These are phyloP conservation scores for Boletus subparvulus DNA, from an alignment of 768 basidiomycete genomes.

Conservation along the genomic window DNA sequence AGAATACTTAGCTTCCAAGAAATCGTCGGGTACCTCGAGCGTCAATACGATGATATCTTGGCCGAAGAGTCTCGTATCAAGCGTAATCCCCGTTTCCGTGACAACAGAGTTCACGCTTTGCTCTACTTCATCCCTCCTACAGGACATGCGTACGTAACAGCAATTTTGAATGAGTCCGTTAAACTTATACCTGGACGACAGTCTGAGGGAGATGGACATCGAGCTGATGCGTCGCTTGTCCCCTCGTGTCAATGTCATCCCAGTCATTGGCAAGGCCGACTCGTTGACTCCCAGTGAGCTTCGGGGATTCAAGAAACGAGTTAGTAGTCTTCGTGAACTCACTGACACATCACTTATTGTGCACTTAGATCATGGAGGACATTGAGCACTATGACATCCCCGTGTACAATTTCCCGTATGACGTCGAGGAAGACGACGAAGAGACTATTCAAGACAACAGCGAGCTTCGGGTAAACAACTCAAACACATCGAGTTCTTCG, in stretches of 20 bases:
- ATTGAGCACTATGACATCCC: slow-evolving; percentile 98
- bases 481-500: neutral
- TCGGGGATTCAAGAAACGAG: slow-evolving; percentile 93
- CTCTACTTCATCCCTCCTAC: slow-evolving; percentile 99
- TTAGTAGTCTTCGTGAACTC: slow-evolving; percentile 32
- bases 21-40: slow-evolving; percentile 93
- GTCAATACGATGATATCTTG: slow-evolving; percentile 98
- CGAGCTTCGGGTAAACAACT: slow-evolving; percentile 75
- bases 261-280: slow-evolving; percentile 96
- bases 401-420: slow-evolving; percentile 99
- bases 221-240: slow-evolving; percentile 98
- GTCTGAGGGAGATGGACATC: slow-evolving; percentile 96
- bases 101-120: slow-evolving; percentile 94
- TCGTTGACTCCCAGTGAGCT: slow-evolving; percentile 92
- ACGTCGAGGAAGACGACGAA: slow-evolving; percentile 98
- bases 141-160: slow-evolving; percentile 80
- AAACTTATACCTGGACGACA: slow-evolving; percentile 27
- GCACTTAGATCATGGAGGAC: slow-evolving; percentile 91
- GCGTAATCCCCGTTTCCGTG: slow-evolving; percentile 98
- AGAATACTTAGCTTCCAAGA: slow-evolving; percentile 77
- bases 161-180: neutral
- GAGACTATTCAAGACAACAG: slow-evolving; percentile 98
- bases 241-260: slow-evolving; percentile 97
- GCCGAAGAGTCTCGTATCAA: slow-evolving; percentile 99
- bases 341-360: slow-evolving; percentile 1